Conservation (phyloP, 2,329 filamentous ascomycete genomes). For the Fusarium bactridioides region DNA sequence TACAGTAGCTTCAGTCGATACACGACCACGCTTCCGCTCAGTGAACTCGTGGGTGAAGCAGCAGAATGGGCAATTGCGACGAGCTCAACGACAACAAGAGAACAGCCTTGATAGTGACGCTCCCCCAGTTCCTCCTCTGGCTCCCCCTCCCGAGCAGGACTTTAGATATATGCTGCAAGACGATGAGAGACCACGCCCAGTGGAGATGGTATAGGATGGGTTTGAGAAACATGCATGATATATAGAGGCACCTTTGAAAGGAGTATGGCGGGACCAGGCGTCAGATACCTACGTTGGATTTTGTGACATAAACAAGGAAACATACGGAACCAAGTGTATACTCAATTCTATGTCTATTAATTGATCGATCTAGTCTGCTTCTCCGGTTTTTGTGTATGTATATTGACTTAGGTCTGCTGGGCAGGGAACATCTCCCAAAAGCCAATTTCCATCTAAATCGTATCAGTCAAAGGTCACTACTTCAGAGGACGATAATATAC, state of each 20-base stretch:
- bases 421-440: conserved; percentile 64
- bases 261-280: conserved; percentile 11
- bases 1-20: conserved; percentile 62
- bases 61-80: conserved; percentile 63
- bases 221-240: not conserved
- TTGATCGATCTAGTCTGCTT: conserved; percentile 1
- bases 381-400: not conserved
- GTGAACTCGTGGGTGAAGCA: conserved; percentile 72
- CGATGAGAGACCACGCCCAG: conserved; percentile 55
- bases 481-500: conserved; percentile 52
- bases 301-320: conserved; percentile 10
- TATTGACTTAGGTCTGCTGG: conserved; percentile 19
- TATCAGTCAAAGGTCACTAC: not conserved
- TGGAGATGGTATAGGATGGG: conserved; percentile 42
- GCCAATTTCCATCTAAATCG: conserved; percentile 59
- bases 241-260: conserved; percentile 5
- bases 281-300: conserved; percentile 10
- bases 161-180: conserved; percentile 61
- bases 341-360: conserved; percentile 33
- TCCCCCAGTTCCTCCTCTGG: conserved; percentile 51
- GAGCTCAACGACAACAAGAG: conserved; percentile 51
- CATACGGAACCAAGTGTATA: conserved; percentile 21
- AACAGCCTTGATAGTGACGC: conserved; percentile 37
- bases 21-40: conserved; percentile 63
- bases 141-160: conserved; percentile 55